phyloP scores from a whole-genome alignment of 768 basidiomycete species.

The Hygrocybe coccinea region DNA sequence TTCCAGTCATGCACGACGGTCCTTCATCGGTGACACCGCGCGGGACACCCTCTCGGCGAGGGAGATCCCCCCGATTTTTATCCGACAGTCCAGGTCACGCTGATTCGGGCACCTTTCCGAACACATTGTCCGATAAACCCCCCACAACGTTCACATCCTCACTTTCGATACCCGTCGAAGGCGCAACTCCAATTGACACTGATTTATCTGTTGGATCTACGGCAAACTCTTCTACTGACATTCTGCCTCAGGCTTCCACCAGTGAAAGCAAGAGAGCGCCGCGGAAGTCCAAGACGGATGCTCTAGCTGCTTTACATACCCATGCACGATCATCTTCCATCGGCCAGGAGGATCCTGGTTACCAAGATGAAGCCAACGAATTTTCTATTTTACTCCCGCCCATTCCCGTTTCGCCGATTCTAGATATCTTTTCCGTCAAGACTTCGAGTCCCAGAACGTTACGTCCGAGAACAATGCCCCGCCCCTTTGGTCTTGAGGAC shows the following conservation, averaged over 20 bases:
- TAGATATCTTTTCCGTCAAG: conserved; percentile 72
- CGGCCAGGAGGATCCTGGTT: conserved; percentile 51
- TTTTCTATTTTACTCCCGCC: conserved; percentile 49
- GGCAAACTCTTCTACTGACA: conserved; percentile 18
- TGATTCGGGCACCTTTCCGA: conserved; percentile 40
- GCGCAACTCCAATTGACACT: conserved; percentile 58
- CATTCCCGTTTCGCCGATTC: conserved; percentile 55
- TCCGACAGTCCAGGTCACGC: conserved; percentile 45
- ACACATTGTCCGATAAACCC: conserved; percentile 49
- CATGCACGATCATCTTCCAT: conserved; percentile 55
- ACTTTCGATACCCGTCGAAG: conserved; percentile 73
- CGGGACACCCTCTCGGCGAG: conserved; percentile 58
- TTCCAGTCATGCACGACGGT: conserved; percentile 42
- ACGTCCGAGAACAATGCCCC: conserved; percentile 38
- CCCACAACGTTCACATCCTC: conserved; percentile 57
- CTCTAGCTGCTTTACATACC: conserved; percentile 70
- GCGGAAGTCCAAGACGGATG: conserved; percentile 87
- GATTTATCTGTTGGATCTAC: conserved; percentile 37
- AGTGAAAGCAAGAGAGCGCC: conserved; percentile 64
- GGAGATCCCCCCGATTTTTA: conserved; percentile 54
- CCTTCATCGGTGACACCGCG: conserved; percentile 46
- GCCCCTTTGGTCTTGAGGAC: conserved; percentile 83
- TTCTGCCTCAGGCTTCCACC: conserved; percentile 35
- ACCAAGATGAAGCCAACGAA: conserved; percentile 43
- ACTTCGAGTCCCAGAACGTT: conserved; percentile 48